Evolutionary conservation across 1,284 basidiomycete species (phyloP), one percentile per base, ranked within the genome.

Genomic region (Boletellus dicymbophilus): DNA sequence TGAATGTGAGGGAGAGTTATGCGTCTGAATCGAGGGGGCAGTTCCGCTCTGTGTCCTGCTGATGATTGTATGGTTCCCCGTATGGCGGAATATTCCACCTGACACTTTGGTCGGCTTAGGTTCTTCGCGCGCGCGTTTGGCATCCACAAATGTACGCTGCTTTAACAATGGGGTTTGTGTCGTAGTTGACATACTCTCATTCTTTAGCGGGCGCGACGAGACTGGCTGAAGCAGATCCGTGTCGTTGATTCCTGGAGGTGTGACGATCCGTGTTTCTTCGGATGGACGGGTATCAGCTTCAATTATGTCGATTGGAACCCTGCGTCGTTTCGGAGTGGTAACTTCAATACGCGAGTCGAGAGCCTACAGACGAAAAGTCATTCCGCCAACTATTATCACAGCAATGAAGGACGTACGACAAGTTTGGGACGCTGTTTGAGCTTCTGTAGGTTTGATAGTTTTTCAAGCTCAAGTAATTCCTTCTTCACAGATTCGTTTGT

Each of bases 271-370:
- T n/a, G 39, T n/a, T 41, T 33, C 49, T 25, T 44, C 37, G 23
- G 41, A 36, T 22, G 42, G 26, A 12, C 15, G 26, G 34, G 61
- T 16, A n/a, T 59, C 57, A 31, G 57, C 58, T 33, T 88, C 85
- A 1, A 89, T 67, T 28, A 90, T 83, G 26, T 75, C 75, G 44
- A 90, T 90, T 1, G 88, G 88, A 11, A 90, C 75, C 20, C 88
- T 79, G 36, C 87, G 76, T 26, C 85, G 73, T 54, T 69, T 73
- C 3, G 65, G 62, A n/a, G 52, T 54, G 3, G 50, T 42, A 4
- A 34, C 37, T 16, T 53, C n/a, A n/a, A n/a, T 45, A n/a, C 46
- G 38, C n/a, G 51, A 22, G 52, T 36, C 48, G 53, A 27, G 48
- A 12, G 37, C 46, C 52, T 58, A 20, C 4, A 55, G 42, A 34